Evolutionary conservation across 2,329 filamentous ascomycete species (phyloP).

Genomic region (Diatrype stigma): DNA sequence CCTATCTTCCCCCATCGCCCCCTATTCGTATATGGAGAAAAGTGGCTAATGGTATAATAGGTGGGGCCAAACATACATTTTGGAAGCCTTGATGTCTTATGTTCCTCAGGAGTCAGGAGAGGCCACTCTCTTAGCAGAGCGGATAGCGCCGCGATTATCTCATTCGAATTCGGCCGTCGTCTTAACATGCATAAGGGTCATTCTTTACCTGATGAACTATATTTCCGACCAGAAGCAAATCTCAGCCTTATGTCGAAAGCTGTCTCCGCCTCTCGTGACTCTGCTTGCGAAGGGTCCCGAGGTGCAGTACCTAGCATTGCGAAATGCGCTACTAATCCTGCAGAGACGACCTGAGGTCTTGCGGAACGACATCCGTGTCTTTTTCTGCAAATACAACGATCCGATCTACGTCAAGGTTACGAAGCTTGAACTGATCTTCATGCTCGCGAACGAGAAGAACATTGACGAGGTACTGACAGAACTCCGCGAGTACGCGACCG

Average conservation of each 20-base stretch:
- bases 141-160: slow-evolving; percentile 90
- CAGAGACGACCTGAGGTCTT: slow-evolving; percentile 90
- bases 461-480: slow-evolving; percentile 94
- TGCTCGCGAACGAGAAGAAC: slow-evolving; percentile 93
- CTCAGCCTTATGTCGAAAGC: slow-evolving; percentile 79
- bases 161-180: slow-evolving; percentile 97
- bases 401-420: slow-evolving; percentile 99
- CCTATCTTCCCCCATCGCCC: too few species aligned
- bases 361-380: slow-evolving; percentile 94
- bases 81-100: slow-evolving; percentile 97
- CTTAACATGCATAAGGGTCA: slow-evolving; percentile 90
- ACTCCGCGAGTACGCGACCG: slow-evolving; percentile 91
- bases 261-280: slow-evolving; percentile 92
- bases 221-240: slow-evolving; percentile 89
- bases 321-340: slow-evolving; percentile 90
- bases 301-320: slow-evolving; percentile 93
- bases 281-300: slow-evolving; percentile 93
- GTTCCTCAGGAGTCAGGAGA: slow-evolving; percentile 88
- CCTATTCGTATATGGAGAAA: neutral
- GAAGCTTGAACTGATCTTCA: slow-evolving; percentile 97
- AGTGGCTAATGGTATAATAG: slow-evolving; percentile 38
- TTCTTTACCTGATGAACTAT: slow-evolving; percentile 98
- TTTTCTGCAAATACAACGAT: slow-evolving; percentile 99
- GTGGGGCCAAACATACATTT: slow-evolving; percentile 98
- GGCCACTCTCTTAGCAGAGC: slow-evolving; percentile 83